Evolutionary conservation across 108 stramenopile genomes (phyloP).

Genomic region (Pseudonitzschia multistriata): DNA sequence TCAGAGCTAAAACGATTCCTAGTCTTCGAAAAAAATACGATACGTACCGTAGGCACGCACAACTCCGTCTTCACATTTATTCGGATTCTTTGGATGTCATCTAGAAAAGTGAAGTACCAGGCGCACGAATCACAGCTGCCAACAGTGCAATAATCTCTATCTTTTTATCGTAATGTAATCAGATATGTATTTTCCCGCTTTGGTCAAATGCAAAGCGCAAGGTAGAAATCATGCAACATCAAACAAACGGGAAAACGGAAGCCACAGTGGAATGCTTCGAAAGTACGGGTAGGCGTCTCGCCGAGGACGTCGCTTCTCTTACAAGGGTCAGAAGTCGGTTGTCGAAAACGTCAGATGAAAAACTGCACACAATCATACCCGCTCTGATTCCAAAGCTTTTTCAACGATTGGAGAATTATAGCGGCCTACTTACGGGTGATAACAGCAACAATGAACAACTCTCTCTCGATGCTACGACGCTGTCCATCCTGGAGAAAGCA

Average conservation of each 20-base stretch:
- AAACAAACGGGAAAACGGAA: neutral
- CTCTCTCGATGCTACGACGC: neutral
- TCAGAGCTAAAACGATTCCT: too few relatives aligned
- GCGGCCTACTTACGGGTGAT: neutral
- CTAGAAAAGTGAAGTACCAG: too few relatives aligned
- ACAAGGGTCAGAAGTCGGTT: conserved; percentile 36
- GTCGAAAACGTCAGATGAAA: conserved; percentile 17
- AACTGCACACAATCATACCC: conserved; percentile 26
- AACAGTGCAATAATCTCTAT: too few relatives aligned
- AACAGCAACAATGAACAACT: neutral
- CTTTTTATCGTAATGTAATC: too few relatives aligned
- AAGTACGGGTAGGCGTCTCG: neutral
- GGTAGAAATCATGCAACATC: neutral
- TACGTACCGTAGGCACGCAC: too few relatives aligned
- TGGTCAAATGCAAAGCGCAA: neutral
- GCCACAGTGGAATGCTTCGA: neutral
- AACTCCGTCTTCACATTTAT: too few relatives aligned
- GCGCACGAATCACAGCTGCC: too few relatives aligned
- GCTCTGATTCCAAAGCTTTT: conserved; percentile 35
- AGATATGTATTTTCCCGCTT: too few relatives aligned
- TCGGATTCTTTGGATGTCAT: too few relatives aligned
- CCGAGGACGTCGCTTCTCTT: conserved; percentile 31
- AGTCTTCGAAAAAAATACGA: too few relatives aligned
- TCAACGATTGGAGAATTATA: conserved; percentile 21
- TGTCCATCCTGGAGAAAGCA: conserved; percentile 8